These are phyloP conservation scores for Mortierella polycephala DNA, from an alignment of 371 early-diverging fungal genomes.

Conservation along the genomic window DNA sequence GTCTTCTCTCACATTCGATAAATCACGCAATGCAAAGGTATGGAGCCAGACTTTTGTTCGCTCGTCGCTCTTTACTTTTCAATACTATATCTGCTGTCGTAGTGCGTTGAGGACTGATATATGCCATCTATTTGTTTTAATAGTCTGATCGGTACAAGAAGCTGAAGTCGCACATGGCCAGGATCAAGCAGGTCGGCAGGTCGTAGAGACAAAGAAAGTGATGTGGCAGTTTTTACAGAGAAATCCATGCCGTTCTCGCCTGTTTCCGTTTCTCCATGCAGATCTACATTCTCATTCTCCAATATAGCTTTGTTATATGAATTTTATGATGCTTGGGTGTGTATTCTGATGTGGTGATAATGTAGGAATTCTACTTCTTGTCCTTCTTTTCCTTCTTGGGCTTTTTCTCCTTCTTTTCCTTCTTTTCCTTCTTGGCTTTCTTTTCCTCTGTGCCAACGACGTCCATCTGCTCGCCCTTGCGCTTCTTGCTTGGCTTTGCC, in stretches of 20 bases:
- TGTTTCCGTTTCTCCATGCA: no score
- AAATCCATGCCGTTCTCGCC: no score
- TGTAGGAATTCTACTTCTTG: background rate
- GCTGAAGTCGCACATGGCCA: conserved; percentile 52
- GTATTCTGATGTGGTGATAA: no score
- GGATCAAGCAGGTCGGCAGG: conserved; percentile 50
- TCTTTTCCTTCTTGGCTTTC: conserved; percentile 42
- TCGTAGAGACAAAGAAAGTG: conserved; percentile 2
- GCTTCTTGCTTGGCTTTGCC: conserved; percentile 30
- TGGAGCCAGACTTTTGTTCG: background rate
- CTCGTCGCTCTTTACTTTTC: background rate
- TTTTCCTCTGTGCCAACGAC: conserved; percentile 14
- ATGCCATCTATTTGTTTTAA: background rate
- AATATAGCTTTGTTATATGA: no score
- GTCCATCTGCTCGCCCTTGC: conserved; percentile 23
- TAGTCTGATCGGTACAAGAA: conserved; percentile 51
- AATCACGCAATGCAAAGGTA: conserved; percentile 51
- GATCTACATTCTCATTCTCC: no score
- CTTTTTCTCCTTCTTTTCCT: conserved; percentile 43
- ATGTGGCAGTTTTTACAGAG: no score
- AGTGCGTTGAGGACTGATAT: background rate
- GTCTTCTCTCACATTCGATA: conserved; percentile 40
- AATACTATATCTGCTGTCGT: background rate
- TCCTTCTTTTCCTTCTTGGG: conserved; percentile 37
- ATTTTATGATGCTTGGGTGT: no score